Percentiles rank a stretch among this genome's conserved stretches.
Conservation (phyloP, 192 early-diverging fungal species). For the Podila minutissima region DNA sequence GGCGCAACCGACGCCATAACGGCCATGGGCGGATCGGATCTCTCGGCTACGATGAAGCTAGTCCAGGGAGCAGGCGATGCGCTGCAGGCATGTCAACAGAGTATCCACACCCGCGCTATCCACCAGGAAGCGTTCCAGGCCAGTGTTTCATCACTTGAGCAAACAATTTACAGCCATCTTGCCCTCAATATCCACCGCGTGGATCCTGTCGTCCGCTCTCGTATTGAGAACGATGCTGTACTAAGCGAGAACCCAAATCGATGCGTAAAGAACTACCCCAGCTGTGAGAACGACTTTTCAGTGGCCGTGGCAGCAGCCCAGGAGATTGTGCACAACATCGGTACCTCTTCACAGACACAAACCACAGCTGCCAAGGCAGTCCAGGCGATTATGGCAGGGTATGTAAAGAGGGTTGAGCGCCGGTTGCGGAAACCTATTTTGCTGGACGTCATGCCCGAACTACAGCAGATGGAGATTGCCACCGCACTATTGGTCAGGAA, state of each 20-base stretch:
- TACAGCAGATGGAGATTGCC: constrained; percentile 5
- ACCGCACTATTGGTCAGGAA: constrained; percentile 7
- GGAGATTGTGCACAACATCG: background rate
- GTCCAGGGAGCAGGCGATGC: constrained; percentile 15
- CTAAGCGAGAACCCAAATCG: background rate
- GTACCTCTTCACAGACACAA: too few species aligned
- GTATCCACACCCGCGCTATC: constrained; percentile 1
- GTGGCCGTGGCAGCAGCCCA: background rate
- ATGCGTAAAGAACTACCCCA: background rate
- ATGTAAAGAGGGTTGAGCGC: background rate
- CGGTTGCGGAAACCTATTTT: background rate
- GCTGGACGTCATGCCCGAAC: background rate
- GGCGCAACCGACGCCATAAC: background rate
- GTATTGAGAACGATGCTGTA: background rate
- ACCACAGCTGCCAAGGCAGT: background rate
- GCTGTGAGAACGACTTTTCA: background rate
- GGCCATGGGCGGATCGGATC: background rate
- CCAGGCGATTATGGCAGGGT: background rate
- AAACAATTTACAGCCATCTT: constrained; percentile 15
- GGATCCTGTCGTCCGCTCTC: constrained; percentile 2
- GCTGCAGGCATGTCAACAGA: constrained; percentile 18
- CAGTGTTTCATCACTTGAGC: constrained; percentile 13
- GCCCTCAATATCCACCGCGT: constrained; percentile 1
- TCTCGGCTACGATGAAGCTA: background rate
- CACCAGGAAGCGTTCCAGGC: background rate